These are phyloP conservation scores for Saccharomycopsis amapae DNA, from an alignment of 805 yeast species.

Conservation along the genomic window DNA sequence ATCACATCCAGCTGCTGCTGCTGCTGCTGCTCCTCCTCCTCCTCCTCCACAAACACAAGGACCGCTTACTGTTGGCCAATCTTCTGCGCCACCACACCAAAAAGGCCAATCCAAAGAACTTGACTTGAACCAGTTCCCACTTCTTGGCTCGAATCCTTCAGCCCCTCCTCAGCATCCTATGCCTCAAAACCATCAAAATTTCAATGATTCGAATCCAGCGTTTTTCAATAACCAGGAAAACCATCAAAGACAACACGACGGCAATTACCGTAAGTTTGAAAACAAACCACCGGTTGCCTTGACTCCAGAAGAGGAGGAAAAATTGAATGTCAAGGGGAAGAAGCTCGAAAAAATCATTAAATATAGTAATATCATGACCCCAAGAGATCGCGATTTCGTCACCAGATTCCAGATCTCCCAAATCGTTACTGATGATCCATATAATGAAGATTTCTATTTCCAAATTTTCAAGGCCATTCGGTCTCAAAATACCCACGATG, in stretches of 20 bases:
- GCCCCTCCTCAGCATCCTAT: slow-evolving; percentile 24
- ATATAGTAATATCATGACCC: slow-evolving; percentile 92
- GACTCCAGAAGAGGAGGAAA: slow-evolving; percentile 67
- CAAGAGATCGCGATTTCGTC: slow-evolving; percentile 92
- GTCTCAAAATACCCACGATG: slow-evolving; percentile 42
- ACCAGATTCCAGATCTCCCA: slow-evolving; percentile 92
- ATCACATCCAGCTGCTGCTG: slow-evolving; percentile 26
- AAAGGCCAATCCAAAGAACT: slow-evolving; percentile 24
- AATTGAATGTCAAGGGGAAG: slow-evolving; percentile 59
- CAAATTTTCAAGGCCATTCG: slow-evolving; percentile 82
- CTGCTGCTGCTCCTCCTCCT: slow-evolving; percentile 29
- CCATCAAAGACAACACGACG: slow-evolving; percentile 23
- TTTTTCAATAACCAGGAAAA: slow-evolving; percentile 21
- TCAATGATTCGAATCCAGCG: slow-evolving; percentile 7
- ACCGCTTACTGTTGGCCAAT: slow-evolving; percentile 5
- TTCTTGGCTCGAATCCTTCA: slow-evolving; percentile 20
- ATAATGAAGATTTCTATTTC: slow-evolving; percentile 91
- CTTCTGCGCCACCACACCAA: slow-evolving; percentile 25
- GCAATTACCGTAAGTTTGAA: slow-evolving; percentile 3
- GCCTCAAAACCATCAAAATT: slow-evolving; percentile 10
- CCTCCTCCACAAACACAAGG: slow-evolving; percentile 19
- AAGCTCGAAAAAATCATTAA: slow-evolving; percentile 69
- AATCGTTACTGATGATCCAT: slow-evolving; percentile 94
- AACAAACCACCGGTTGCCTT: slow-evolving; percentile 25
- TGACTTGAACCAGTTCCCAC: slow-evolving; percentile 20